Evolutionary conservation across 768 basidiomycete species (phyloP), one percentile per base, ranked within the genome.

Genomic region (Crepidotus variabilis): DNA sequence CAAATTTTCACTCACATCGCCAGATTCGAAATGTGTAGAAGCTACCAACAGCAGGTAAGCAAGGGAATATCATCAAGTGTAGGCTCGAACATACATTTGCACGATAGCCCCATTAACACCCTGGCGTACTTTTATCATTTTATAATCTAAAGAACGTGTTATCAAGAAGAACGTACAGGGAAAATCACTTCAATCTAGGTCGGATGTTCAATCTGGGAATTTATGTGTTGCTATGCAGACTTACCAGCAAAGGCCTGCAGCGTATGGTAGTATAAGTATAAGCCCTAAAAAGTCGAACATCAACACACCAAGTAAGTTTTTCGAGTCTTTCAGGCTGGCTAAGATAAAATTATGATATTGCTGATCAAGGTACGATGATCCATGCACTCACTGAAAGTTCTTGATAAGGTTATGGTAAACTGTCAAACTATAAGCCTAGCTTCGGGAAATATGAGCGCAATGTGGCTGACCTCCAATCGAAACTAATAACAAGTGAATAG

Each of bases 21-120:
- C 77, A 85, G 2, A 85, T 70, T 0, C 82, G 78, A 59, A 74
- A 66, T 0, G 72, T 64, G 57, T 83, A 73, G 67, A 84, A 85
- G 39, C 78, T 81, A 50, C 18, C n/a, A n/a, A 21, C 23, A 39
- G 11, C 20, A 2, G 48, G 35, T 8, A 16, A 36, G 8, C 16
- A 39, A 23, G 16, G 4, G 18, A 18, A 28, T 22, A 4, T 1
- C 13, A 21, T 33, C 6, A 2, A 23, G 11, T 47, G 22, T 33
- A 11, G 24, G 20, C 16, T 28, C 11, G n/a, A 13, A 67, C 72
- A 33, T 32, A 78, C 79, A 71, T 74, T 67, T 85, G 84, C 5
- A 84, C 83, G 20, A 82, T 65, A 39, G 75, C 67, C 4, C 75
- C 78, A 11, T 79, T 82, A 21, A 82, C 60, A 2, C 78, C 82